Conservation (phyloP, 306 rosid species). For the Rosa persica region DNA sequence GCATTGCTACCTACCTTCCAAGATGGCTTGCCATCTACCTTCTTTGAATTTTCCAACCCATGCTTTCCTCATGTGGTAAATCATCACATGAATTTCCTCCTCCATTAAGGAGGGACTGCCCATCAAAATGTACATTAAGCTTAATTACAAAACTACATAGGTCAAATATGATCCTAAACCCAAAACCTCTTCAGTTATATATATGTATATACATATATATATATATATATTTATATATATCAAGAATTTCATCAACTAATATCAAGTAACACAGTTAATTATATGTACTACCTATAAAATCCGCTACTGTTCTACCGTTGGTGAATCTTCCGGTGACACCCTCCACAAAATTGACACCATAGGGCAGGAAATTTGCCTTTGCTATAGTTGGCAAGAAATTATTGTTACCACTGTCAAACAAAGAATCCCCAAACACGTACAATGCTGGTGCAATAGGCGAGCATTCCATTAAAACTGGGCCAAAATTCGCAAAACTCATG, state of each 20-base stretch:
- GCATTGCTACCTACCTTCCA: too few species aligned
- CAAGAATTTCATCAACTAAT: neutral
- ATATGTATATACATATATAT: too few species aligned
- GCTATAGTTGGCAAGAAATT: conserved; percentile 46
- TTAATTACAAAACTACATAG: too few species aligned
- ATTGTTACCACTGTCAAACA: conserved; percentile 55
- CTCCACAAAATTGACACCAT: conserved; percentile 36
- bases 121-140: too few species aligned
- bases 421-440: conserved; percentile 55
- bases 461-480: neutral
- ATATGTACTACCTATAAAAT: conserved; percentile 36
- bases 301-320: conserved; percentile 51
- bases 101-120: too few species aligned
- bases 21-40: too few species aligned
- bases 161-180: too few species aligned
- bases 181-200: too few species aligned
- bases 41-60: too few species aligned
- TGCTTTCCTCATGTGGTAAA: too few species aligned
- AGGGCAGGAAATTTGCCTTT: conserved; percentile 48
- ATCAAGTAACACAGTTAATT: neutral
- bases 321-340: conserved; percentile 66
- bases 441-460: conserved; percentile 48
- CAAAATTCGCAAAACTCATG: neutral
- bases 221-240: too few species aligned
- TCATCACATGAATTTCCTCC: too few species aligned